Evolutionary conservation across 371 early-diverging fungal genomes (phyloP).

Genomic region (Mortierella sp.): DNA sequence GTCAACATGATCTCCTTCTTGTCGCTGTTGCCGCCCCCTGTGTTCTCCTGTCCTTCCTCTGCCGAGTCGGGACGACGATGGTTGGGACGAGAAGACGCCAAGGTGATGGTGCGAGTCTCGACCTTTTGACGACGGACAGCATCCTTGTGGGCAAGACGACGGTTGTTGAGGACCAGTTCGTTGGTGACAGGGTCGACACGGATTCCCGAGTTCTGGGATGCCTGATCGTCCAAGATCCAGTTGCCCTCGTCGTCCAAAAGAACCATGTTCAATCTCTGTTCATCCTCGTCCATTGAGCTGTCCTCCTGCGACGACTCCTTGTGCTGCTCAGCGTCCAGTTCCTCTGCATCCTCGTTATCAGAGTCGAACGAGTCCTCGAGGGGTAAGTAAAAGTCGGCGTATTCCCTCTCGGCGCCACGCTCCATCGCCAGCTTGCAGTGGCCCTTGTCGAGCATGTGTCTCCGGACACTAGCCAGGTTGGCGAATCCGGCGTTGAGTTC

Average conservation of each 20-base stretch:
- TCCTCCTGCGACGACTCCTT: slow-evolving; percentile 21
- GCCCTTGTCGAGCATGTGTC: slow-evolving; percentile 79
- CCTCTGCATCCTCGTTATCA: slow-evolving; percentile 22
- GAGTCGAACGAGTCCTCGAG: slow-evolving; percentile 27
- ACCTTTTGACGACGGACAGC: slow-evolving; percentile 51
- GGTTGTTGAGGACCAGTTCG: slow-evolving; percentile 54
- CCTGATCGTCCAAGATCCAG: slow-evolving; percentile 44
- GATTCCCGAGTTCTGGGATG: slow-evolving; percentile 20
- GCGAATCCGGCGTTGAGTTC: slow-evolving; percentile 57
- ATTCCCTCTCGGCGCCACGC: slow-evolving; percentile 69
- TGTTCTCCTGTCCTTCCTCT: not conserved
- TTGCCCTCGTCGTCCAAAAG: slow-evolving; percentile 53
- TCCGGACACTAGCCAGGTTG: slow-evolving; percentile 67
- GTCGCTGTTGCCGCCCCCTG: not conserved
- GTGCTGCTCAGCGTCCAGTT: not conserved
- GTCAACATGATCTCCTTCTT: not conserved
- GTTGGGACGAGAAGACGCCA: slow-evolving; percentile 16
- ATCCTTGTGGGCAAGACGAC: slow-evolving; percentile 53
- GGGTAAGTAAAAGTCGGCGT: slow-evolving; percentile 75
- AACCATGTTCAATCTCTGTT: slow-evolving; percentile 26
- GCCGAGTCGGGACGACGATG: slow-evolving; percentile 20
- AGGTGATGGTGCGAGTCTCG: slow-evolving; percentile 40
- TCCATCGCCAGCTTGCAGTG: slow-evolving; percentile 77
- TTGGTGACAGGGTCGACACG: slow-evolving; percentile 46
- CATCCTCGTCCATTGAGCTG: slow-evolving; percentile 49